Evolutionary conservation across 2,329 filamentous ascomycete genomes (phyloP).

Genomic region (Fusarium domesticum): DNA sequence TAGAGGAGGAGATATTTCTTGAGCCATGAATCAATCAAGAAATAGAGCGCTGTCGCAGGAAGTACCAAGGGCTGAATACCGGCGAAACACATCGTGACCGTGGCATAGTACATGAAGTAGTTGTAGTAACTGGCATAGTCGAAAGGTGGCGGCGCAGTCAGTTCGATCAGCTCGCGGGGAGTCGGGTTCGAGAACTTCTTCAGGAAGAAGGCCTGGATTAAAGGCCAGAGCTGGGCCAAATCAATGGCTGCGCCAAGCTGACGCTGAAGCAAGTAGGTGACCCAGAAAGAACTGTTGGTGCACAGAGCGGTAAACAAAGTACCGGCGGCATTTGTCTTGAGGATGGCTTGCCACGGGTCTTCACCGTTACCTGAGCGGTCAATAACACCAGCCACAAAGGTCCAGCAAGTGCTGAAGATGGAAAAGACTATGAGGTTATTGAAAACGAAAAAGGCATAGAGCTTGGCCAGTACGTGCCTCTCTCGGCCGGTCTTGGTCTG

Average conservation of each 20-base stretch:
- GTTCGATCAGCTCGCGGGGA: slow-evolving; percentile 84
- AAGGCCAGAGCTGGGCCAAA: slow-evolving; percentile 79
- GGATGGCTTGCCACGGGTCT: slow-evolving; percentile 67
- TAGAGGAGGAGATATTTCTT: slow-evolving; percentile 96
- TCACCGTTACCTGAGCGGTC: slow-evolving; percentile 52
- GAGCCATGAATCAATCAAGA: slow-evolving; percentile 78
- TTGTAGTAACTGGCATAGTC: slow-evolving; percentile 98
- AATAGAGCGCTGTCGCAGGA: slow-evolving; percentile 84
- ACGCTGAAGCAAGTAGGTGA: slow-evolving; percentile 87
- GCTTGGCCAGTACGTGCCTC: slow-evolving; percentile 81
- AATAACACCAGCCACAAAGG: slow-evolving; percentile 66
- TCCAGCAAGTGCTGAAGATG: slow-evolving; percentile 80
- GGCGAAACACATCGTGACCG: slow-evolving; percentile 81
- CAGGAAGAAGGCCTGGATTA: slow-evolving; percentile 80
- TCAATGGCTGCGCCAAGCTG: slow-evolving; percentile 93
- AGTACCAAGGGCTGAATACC: slow-evolving; percentile 84
- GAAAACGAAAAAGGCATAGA: slow-evolving; percentile 95
- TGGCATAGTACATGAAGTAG: slow-evolving; percentile 93
- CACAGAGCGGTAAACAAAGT: slow-evolving; percentile 73
- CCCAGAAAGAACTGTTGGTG: slow-evolving; percentile 84
- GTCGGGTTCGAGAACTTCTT: slow-evolving; percentile 85
- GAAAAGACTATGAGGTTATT: slow-evolving; percentile 97
- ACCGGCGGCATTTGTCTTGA: slow-evolving; percentile 58
- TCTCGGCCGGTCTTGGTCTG: slow-evolving; percentile 90
- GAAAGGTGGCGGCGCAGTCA: slow-evolving; percentile 87